Conservation (phyloP, 768 basidiomycete genomes). For the Suillus bovinus region DNA sequence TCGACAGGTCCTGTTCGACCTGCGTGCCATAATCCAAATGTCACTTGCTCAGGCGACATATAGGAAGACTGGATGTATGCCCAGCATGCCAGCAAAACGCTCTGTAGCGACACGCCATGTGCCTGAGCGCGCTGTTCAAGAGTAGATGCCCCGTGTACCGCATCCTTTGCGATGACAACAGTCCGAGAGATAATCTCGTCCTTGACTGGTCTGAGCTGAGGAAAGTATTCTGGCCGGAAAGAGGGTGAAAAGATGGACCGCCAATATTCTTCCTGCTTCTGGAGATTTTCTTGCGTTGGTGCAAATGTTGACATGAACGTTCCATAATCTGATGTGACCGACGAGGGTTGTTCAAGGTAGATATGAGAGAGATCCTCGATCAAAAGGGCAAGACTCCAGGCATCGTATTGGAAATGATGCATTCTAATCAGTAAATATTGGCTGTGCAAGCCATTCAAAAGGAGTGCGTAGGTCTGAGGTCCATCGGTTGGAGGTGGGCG, state of each 20-base stretch:
- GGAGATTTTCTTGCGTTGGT: constrained; percentile 20
- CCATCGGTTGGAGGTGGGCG: constrained; percentile 21
- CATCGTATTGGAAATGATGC: constrained; percentile 54
- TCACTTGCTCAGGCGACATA: constrained; percentile 28
- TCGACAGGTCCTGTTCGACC: constrained; percentile 40
- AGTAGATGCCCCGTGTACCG: constrained; percentile 43
- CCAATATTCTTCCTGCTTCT: constrained; percentile 38
- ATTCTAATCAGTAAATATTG: constrained; percentile 35
- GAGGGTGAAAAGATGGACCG: constrained; percentile 29
- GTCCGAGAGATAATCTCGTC: constrained; percentile 6
- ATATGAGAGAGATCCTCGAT: constrained; percentile 39
- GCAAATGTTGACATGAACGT: constrained; percentile 31
- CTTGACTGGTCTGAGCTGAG: constrained; percentile 12
- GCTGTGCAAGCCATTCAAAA: constrained; percentile 15
- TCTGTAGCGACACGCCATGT: constrained; percentile 36
- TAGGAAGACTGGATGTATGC: constrained; percentile 38
- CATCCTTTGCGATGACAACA: constrained; percentile 35
- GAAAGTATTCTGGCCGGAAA: constrained; percentile 31
- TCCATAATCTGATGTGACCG: constrained; percentile 24
- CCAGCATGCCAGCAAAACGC: constrained; percentile 47
- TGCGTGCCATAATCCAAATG: constrained; percentile 49
- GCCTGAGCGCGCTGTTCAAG: constrained; percentile 46
- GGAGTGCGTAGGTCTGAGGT: constrained; percentile 24
- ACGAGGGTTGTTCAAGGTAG: constrained; percentile 30
- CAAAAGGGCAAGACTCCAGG: constrained; percentile 44